phyloP scores from a whole-genome alignment of 495 filamentous ascomycete genomes.

The Penicillium macrosclerotiorum region DNA sequence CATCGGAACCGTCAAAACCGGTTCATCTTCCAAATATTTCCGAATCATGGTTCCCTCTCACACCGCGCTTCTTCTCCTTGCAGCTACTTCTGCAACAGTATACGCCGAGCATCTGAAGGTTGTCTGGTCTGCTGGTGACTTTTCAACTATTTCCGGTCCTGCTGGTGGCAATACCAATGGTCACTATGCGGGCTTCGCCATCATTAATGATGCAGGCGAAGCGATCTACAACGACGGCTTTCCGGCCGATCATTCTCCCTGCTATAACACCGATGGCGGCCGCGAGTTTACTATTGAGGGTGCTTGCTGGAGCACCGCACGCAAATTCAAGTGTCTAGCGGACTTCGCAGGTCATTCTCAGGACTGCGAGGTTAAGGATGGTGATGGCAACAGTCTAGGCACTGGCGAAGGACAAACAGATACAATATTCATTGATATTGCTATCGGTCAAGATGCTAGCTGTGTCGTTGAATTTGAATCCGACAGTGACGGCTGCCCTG shows the following conservation, averaged over 20 bases:
- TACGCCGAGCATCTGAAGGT: slow-evolving; percentile 18
- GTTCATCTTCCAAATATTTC: too few species aligned
- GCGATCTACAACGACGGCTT: slow-evolving; percentile 16
- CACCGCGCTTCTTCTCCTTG: slow-evolving; percentile 10
- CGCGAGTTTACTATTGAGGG: slow-evolving; percentile 23
- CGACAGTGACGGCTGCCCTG: slow-evolving; percentile 15
- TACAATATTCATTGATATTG: slow-evolving; percentile 18
- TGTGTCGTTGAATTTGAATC: slow-evolving; percentile 21
- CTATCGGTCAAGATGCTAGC: slow-evolving; percentile 17
- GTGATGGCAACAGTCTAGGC: slow-evolving; percentile 16
- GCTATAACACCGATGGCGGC: slow-evolving; percentile 18
- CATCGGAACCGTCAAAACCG: too few species aligned
- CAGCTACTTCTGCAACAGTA: slow-evolving; percentile 8
- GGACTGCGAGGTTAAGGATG: slow-evolving; percentile 18
- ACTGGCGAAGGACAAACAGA: slow-evolving; percentile 12
- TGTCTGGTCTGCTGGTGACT: slow-evolving; percentile 16
- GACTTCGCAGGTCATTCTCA: slow-evolving; percentile 19
- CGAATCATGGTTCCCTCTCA: slow-evolving; percentile 12
- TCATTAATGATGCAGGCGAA: slow-evolving; percentile 15
- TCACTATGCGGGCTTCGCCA: slow-evolving; percentile 14
- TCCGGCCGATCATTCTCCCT: slow-evolving; percentile 14
- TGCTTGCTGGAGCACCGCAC: slow-evolving; percentile 18
- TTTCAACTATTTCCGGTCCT: slow-evolving; percentile 17
- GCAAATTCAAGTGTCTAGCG: slow-evolving; percentile 16
- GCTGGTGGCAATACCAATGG: slow-evolving; percentile 13